A percentile compares a stretch with the other conserved stretches of the same genome.
Conservation (phyloP, 257 asterid genomes). For the Echites panduratus region DNA sequence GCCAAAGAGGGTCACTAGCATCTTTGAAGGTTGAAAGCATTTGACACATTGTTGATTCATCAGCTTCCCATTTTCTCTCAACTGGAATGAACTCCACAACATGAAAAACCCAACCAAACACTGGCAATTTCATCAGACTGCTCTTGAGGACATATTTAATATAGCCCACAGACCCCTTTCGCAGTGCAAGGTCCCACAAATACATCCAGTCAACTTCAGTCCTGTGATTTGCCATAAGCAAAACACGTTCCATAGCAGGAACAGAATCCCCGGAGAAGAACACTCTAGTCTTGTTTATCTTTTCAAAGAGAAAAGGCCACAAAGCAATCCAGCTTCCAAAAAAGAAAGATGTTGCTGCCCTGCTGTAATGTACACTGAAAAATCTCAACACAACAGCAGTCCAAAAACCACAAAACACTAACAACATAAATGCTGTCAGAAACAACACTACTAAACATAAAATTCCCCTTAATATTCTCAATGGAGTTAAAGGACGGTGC, state of each 20-base stretch:
- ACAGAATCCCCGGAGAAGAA: slow-evolving; percentile 75
- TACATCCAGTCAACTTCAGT: slow-evolving; percentile 98
- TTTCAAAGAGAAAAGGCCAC: slow-evolving; percentile 87
- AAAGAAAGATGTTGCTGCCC: slow-evolving; percentile 52
- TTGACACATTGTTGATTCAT: slow-evolving; percentile 42
- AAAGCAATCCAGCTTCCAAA: slow-evolving; percentile 84
- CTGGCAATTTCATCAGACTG: slow-evolving; percentile 81
- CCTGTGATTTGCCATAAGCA: slow-evolving; percentile 77
- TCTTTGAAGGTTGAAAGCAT: slow-evolving; percentile 55
- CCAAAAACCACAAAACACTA: slow-evolving; percentile 66
- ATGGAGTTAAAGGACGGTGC: slow-evolving; percentile 52
- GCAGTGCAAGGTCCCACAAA: slow-evolving; percentile 84
- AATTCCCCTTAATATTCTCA: slow-evolving; percentile 50
- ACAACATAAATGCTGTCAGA: slow-evolving; percentile 62
- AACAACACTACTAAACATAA: slow-evolving; percentile 54
- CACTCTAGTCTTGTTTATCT: slow-evolving; percentile 66
- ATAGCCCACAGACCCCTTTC: slow-evolving; percentile 62
- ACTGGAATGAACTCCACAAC: slow-evolving; percentile 82
- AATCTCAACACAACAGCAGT: slow-evolving; percentile 50
- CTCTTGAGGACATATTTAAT: slow-evolving; percentile 75
- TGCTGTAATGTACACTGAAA: slow-evolving; percentile 56
- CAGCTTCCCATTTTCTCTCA: slow-evolving; percentile 86
- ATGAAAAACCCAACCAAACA: slow-evolving; percentile 91
- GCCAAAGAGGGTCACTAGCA: slow-evolving; percentile 75
- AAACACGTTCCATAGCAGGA: slow-evolving; percentile 55